Percentiles rank a stretch among this genome's conserved stretches.
phyloP scores from a whole-genome alignment of 768 basidiomycete genomes.

The Agrocybe praecox region DNA sequence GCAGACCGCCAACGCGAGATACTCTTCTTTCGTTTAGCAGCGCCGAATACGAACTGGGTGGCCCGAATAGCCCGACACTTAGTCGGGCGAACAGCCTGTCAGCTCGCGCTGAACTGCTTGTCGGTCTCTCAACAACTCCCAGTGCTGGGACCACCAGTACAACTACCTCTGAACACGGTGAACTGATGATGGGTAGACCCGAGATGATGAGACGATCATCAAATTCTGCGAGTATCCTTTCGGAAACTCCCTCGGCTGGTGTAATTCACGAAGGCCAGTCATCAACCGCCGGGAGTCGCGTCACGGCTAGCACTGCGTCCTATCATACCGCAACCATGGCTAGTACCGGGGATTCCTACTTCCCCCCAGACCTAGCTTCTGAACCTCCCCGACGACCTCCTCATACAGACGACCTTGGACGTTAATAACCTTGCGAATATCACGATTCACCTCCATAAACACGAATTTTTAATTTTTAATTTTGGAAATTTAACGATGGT shows the following conservation, averaged over 20 bases:
- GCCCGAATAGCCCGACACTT: constrained; percentile 28
- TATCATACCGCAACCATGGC: constrained; percentile 27
- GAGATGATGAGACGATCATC: constrained; percentile 11
- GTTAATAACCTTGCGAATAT: not conserved
- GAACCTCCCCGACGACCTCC: not conserved
- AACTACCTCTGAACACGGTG: constrained; percentile 35
- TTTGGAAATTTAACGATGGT: not conserved
- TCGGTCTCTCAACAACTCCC: constrained; percentile 11
- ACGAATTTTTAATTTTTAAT: not conserved
- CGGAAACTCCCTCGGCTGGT: constrained; percentile 9
- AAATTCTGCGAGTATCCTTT: constrained; percentile 14
- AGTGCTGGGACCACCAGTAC: too few species aligned
- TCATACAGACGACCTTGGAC: not conserved
- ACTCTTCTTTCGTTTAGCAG: constrained; percentile 33
- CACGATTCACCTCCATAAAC: not conserved
- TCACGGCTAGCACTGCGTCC: constrained; percentile 11
- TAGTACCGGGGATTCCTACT: constrained; percentile 10
- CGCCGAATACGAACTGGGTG: constrained; percentile 23
- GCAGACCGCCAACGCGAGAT: constrained; percentile 43
- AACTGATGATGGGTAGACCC: constrained; percentile 26
- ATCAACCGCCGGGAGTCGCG: constrained; percentile 20
- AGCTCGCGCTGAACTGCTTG: constrained; percentile 30
- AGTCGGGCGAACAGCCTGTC: constrained; percentile 39
- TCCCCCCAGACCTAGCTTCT: not conserved
- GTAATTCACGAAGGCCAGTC: constrained; percentile 14